Evolutionary conservation across 2,329 filamentous ascomycete genomes (phyloP), one percentile per base, ranked within the genome.

Genomic region (Penicillium sp.): DNA sequence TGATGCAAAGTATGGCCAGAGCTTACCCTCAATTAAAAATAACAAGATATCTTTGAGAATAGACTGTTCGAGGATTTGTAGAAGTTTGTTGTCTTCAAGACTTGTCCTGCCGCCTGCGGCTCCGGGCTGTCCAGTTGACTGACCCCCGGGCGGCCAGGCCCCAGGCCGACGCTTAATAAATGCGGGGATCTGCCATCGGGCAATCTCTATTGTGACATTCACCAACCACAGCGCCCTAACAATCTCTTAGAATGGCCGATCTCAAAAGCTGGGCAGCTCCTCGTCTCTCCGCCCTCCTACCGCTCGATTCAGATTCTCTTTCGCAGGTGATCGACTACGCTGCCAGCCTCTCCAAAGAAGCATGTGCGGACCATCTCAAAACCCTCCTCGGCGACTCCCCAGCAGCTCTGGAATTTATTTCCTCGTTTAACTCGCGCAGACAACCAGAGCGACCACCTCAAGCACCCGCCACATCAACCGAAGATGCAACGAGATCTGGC

Each of bases 301-400:
- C 90, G 7, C 77, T 97, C 10, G 90, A 95, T 30, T 84, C 95
- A 30, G 84, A 88, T 11, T 90, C 92, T 34, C 77, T 97, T 28
- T 82, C 84, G 64, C 89, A 97, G 65, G 80, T 96, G 36, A 77
- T 97, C 57, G 83, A 88, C 40, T 96, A 96, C 68, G 84, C 88
- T 2, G 76, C 82, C 30, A 86, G 84, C 0, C 78, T 97, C 8
- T 83, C 89, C 7, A 90, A 87, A 64, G 73, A 83, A 43, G 87
- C 86, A 56, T 88, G 89, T 12, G 89, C 83, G 42, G 84, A 90
- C 35, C 89, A 97, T 69, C 86, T 99, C 53, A 87, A 84, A 68
- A 89, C 93, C 64, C 76, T 99, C 45, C 80, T 99, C 0, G 93
- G 92, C 41, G 89, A 95, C 67, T 90, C 88, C 6, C 82, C 90